Conservation (phyloP, 768 basidiomycete genomes). For the Botryobasidium botryosum region DNA sequence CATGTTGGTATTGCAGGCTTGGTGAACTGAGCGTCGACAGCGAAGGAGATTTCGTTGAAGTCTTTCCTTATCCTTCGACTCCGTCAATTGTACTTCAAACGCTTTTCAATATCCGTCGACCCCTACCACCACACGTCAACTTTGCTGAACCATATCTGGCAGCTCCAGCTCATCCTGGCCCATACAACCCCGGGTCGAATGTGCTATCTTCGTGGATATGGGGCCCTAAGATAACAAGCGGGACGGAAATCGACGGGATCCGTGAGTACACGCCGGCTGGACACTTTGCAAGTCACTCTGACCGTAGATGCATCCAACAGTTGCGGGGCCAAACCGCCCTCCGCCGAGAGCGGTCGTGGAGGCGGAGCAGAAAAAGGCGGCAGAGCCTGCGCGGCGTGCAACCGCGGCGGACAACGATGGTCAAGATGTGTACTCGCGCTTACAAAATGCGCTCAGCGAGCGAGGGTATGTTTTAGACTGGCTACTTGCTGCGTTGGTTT, state of each 20-base stretch:
- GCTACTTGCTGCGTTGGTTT: background rate
- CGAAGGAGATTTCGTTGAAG: conserved; percentile 3
- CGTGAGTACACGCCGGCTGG: background rate
- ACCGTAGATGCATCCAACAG: background rate
- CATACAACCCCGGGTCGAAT: background rate
- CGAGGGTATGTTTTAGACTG: conserved; percentile 1
- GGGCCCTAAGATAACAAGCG: conserved; percentile 5
- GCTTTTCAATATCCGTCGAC: conserved; percentile 1
- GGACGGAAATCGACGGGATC: conserved; percentile 1
- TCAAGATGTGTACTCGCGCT: conserved; percentile 4
- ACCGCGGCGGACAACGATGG: background rate
- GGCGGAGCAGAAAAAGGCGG: background rate
- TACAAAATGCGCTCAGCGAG: conserved; percentile 1
- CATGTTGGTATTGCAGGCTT: background rate
- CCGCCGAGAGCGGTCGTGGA: background rate
- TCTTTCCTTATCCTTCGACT: background rate
- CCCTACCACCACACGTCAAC: background rate
- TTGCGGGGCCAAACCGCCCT: conserved; percentile 8
- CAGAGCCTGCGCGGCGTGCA: background rate
- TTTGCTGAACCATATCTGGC: background rate
- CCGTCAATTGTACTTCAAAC: conserved; percentile 2
- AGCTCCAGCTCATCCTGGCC: background rate
- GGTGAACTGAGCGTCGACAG: background rate
- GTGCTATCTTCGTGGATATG: conserved; percentile 7
- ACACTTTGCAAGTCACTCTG: background rate